Conservation (phyloP, 2,329 filamentous ascomycete genomes). For the Phialophora tarda region DNA sequence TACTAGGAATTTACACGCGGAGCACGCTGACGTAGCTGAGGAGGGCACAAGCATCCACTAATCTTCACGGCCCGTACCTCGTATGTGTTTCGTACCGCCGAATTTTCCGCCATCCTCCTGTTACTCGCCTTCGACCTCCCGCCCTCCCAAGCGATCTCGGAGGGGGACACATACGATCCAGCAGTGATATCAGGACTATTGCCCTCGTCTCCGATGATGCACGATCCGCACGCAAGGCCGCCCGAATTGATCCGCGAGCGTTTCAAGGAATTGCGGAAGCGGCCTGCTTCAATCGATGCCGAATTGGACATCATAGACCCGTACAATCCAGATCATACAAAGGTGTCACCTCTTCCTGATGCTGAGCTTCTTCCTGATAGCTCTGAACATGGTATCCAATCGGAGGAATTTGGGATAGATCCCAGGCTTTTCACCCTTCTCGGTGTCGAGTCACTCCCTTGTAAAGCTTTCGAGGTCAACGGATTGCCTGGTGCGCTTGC, state of each 20-base stretch:
- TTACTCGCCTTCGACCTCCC: neutral
- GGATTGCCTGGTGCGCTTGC: constrained; percentile 69
- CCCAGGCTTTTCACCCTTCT: neutral
- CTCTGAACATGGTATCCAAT: neutral
- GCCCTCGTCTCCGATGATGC: neutral
- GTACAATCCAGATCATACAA: constrained; percentile 43
- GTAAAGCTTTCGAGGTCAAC: constrained; percentile 62
- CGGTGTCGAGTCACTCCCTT: neutral
- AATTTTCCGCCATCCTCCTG: neutral
- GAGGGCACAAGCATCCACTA: no score
- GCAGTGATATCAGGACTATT: neutral
- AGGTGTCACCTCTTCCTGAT: neutral
- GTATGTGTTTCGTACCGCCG: neutral
- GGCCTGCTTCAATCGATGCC: constrained; percentile 30
- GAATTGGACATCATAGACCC: constrained; percentile 65
- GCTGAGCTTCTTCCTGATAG: neutral
- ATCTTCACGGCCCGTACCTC: no score
- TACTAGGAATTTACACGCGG: no score
- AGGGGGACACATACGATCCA: neutral
- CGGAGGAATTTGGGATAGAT: neutral
- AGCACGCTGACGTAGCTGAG: no score
- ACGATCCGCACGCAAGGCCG: constrained; percentile 77
- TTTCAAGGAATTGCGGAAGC: constrained; percentile 77
- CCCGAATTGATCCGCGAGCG: constrained; percentile 70
- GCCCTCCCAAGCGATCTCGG: neutral